phyloP scores from a whole-genome alignment of 2,329 filamentous ascomycete species.

The Pestalotiopsis fici region DNA sequence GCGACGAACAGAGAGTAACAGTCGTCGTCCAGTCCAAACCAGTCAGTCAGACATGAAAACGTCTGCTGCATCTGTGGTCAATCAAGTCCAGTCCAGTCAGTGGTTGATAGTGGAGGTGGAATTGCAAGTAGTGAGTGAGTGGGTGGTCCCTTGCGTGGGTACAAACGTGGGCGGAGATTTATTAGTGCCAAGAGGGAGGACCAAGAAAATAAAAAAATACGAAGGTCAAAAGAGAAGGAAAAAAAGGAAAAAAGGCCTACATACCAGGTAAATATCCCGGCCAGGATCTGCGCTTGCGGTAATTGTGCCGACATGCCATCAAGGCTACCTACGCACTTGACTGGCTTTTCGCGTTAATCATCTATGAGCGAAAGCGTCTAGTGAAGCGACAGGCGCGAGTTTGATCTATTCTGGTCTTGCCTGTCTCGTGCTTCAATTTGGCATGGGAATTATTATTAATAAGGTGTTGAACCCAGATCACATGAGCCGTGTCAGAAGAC shows the following conservation, averaged over 20 bases:
- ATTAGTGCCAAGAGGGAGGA: background rate
- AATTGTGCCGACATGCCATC: background rate
- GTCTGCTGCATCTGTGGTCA: background rate
- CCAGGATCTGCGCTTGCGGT: background rate
- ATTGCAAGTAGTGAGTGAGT: background rate
- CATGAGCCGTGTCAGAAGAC: background rate
- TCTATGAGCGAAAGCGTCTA: background rate
- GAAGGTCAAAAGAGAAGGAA: background rate
- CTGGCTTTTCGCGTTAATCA: background rate
- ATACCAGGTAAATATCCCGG: no score
- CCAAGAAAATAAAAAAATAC: background rate
- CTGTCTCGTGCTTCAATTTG: background rate
- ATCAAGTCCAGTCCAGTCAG: no score
- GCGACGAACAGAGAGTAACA: background rate
- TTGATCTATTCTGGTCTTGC: background rate
- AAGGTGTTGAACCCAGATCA: background rate
- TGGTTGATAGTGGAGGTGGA: background rate
- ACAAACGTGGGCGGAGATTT: background rate
- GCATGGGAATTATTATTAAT: background rate
- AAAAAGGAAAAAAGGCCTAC: background rate
- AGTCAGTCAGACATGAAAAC: background rate
- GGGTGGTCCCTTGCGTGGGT: background rate
- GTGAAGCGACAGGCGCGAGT: background rate
- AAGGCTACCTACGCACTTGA: no score
- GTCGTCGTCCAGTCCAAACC: background rate